Evolutionary conservation across 768 basidiomycete species (phyloP), one percentile per base, ranked within the genome.

Genomic region (Pleurotus pulmonarius): DNA sequence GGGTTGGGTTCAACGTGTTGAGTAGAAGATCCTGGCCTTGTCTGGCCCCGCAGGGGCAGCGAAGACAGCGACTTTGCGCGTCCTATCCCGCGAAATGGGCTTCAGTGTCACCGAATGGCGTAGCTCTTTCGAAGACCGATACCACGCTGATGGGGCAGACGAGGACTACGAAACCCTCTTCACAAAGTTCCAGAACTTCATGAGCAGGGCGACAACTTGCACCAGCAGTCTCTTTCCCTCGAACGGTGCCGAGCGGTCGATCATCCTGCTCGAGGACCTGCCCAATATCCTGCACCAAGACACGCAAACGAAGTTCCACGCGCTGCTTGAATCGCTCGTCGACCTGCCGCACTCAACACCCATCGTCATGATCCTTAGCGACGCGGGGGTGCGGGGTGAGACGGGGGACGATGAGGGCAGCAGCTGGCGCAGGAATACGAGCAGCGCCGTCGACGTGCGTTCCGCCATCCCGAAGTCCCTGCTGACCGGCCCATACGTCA

Each of bases 11-110:
- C 15, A 15, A 22, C 22, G 11, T 29, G 11, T 38, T 53, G 46
- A 52, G 20, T 46, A 98, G 91, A 81, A 94, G 46, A 84, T 99
- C 25, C 80, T 98, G 5, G 83, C 83, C 0, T 71, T 99, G 9
- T 90, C 90, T 2, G 96, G 96, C 1, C 92, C 93, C 0, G 87
- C 96, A 6, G 96, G 96, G 1, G 83, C 86, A 34, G 96, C 85
- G 0, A 99, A 99, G 75, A 97, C 96, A 0, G 81, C 94, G 0
- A 92, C 92, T 0, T 61, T 98, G 2, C 82, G 83, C 24, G 81
- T 94, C 2, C 73, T 99, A 18, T 78, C 91, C 0, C 72, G 72
- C 13, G 92, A 95, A 63, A 70, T 95, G 62, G 83, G 77, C 2
- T 83, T 91, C 53, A 88, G 94, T 49, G 78, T 97, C 37, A 65